A percentile compares a stretch with the other conserved stretches of the same genome.
Conservation (phyloP, 2,329 filamentous ascomycete species). For the Ophioceras dolichostomum region DNA sequence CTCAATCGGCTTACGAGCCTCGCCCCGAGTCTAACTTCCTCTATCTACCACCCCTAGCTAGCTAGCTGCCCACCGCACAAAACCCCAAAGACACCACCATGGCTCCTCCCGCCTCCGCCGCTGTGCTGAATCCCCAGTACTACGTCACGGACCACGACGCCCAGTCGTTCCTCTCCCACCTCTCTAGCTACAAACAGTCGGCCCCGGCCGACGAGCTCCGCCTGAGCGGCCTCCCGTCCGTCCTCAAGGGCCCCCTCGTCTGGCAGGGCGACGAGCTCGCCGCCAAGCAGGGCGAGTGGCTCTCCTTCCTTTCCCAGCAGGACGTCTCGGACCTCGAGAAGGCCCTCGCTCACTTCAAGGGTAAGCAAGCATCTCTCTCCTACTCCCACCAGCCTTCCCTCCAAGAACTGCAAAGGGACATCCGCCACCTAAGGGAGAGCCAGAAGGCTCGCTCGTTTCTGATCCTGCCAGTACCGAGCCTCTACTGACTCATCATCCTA, state of each 20-base stretch:
- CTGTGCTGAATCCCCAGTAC: not conserved
- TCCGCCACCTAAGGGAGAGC: too few species aligned
- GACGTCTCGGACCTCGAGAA: slow-evolving; percentile 35
- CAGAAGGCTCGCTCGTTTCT: too few species aligned
- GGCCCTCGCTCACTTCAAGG: slow-evolving; percentile 26
- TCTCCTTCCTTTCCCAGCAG: slow-evolving; percentile 29
- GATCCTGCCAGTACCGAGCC: too few species aligned
- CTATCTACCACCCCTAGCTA: too few species aligned
- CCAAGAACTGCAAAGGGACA: too few species aligned
- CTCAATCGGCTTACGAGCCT: too few species aligned
- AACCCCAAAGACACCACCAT: too few species aligned
- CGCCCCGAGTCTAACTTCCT: too few species aligned
- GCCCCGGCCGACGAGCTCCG: not conserved
- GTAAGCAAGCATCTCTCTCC: slow-evolving; percentile 17
- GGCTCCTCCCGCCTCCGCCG: not conserved
- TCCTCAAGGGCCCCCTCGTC: not conserved
- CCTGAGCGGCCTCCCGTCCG: not conserved
- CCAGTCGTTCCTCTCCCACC: not conserved
- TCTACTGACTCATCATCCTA: too few species aligned
- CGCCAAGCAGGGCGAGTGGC: slow-evolving; percentile 26
- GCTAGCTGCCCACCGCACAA: too few species aligned
- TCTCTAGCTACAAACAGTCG: not conserved
- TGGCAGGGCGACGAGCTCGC: not conserved
- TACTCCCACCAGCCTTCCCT: too few species aligned
- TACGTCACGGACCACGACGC: not conserved